Conservation (phyloP, 164 flowering plant species). For the Magnolia kwangsiensis region DNA sequence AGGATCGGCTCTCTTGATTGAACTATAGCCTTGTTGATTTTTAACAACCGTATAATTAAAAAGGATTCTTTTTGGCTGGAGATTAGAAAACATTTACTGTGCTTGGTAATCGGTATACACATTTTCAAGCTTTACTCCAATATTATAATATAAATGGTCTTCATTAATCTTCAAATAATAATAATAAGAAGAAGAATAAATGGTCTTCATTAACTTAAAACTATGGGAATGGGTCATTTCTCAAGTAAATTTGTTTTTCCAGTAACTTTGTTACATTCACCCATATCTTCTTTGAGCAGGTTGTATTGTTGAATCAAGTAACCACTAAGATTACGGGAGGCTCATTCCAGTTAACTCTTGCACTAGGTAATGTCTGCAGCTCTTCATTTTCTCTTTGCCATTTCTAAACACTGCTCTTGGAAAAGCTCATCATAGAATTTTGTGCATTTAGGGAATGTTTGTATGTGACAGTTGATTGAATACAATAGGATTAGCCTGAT, state of each 20-base stretch:
- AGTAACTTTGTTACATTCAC: background rate
- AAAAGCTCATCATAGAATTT: background rate
- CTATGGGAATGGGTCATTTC: background rate
- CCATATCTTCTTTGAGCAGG: conserved; percentile 34
- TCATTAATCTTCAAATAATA: too few relatives aligned
- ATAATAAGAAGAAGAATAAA: too few relatives aligned
- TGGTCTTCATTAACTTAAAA: too few relatives aligned
- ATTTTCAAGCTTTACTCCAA: too few relatives aligned
- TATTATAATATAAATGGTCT: too few relatives aligned
- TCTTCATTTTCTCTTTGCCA: background rate
- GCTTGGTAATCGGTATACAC: too few relatives aligned
- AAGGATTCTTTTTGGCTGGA: too few relatives aligned
- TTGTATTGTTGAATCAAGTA: conserved; percentile 82
- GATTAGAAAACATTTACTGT: too few relatives aligned
- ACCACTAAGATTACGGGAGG: conserved; percentile 75
- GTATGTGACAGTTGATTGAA: background rate
- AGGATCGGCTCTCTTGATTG: conserved; percentile 11
- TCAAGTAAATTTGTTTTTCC: background rate
- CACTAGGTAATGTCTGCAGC: conserved; percentile 51
- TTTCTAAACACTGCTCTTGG: background rate
- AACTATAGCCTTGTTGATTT: background rate
- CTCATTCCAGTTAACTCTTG: conserved; percentile 78
- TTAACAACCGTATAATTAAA: too few relatives aligned
- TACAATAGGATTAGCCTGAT: background rate
- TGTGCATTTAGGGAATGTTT: background rate